Evolutionary conservation across 2,329 filamentous ascomycete species (phyloP), one percentile per base, ranked within the genome.

Genomic region (Fusarium sp.): DNA sequence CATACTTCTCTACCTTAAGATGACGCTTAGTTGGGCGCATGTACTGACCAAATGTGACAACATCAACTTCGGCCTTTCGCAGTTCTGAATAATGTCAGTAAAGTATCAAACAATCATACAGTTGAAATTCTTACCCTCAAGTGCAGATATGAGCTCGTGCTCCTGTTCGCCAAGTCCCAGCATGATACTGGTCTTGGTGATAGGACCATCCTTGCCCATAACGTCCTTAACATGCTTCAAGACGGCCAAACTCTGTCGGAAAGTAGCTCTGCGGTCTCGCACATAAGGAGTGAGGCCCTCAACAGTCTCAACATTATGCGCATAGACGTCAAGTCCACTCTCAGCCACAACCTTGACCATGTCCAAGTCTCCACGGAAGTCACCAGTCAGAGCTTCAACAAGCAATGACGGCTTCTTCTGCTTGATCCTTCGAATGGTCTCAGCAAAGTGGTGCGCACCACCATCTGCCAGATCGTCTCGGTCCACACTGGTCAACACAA

Each of bases 161-260:
- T 98, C 94, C 24, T 90, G 94, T 85, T 99, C 96, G 14, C 96
- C 96, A 7, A 99, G 81, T 6, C 96, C 96, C 23, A 99, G 85
- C 96, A 99, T 99, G 67, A 99, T 88, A 71, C 93, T 97, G 2
- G 96, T 98, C 86, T 99, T 99, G n/a, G 96, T 99, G 73, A 99
- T 97, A 62, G 98, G 86, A 4, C 87, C 87, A 2, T 90, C 87
- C 64, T 83, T 78, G 56, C 85, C 84, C 59, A 87, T 88, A 3
- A 91, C 88, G 62, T 88, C 85, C 85, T 99, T 98, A 28, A 91
- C 96, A 36, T 92, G 89, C 57, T 89, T 85, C 62, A 99, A 81
- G 9, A 99, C 94, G 30, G 83, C 83, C 63, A 98, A 79, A 65
- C 91, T 96, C 82, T 97, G 93, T 70, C 91, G 83, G 82, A 97